Conservation (phyloP, 768 basidiomycete genomes). For the Gloeopeniophorella convolvens region DNA sequence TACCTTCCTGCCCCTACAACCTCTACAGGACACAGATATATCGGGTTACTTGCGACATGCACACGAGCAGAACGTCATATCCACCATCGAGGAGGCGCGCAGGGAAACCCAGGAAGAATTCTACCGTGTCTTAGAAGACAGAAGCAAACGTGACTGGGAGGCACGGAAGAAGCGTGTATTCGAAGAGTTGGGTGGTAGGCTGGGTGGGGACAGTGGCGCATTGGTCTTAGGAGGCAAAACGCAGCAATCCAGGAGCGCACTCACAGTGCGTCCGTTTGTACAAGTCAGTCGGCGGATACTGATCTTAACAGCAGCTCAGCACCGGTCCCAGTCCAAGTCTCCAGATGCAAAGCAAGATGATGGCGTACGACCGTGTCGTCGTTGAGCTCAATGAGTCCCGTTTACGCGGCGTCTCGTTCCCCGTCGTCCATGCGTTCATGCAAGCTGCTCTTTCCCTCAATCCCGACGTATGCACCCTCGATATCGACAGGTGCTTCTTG, state of each 20-base stretch:
- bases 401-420: slow-evolving; percentile 64
- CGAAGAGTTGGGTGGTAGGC: slow-evolving; percentile 77
- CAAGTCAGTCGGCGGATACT: neutral
- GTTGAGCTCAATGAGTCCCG: slow-evolving; percentile 71
- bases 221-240: slow-evolving; percentile 58
- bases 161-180: slow-evolving; percentile 84
- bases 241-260: slow-evolving; percentile 47
- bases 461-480: slow-evolving; percentile 42
- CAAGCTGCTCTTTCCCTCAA: slow-evolving; percentile 58
- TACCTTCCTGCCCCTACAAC: slow-evolving; percentile 86
- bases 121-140: slow-evolving; percentile 71
- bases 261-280: slow-evolving; percentile 38
- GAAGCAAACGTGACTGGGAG: slow-evolving; percentile 80
- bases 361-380: slow-evolving; percentile 86
- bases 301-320: slow-evolving; percentile 29
- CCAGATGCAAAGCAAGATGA: slow-evolving; percentile 92
- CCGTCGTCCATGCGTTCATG: slow-evolving; percentile 65
- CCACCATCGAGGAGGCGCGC: slow-evolving; percentile 86
- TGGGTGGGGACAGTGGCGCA: slow-evolving; percentile 47
- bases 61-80: slow-evolving; percentile 91
- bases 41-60: slow-evolving; percentile 92
- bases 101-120: slow-evolving; percentile 82
- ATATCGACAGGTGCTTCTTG: neutral
- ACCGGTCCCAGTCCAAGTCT: slow-evolving; percentile 52
- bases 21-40: slow-evolving; percentile 90